Evolutionary conservation across 345 rosid genomes (phyloP), one percentile per base, ranked within the genome.

Genomic region (Turritis glabra): DNA sequence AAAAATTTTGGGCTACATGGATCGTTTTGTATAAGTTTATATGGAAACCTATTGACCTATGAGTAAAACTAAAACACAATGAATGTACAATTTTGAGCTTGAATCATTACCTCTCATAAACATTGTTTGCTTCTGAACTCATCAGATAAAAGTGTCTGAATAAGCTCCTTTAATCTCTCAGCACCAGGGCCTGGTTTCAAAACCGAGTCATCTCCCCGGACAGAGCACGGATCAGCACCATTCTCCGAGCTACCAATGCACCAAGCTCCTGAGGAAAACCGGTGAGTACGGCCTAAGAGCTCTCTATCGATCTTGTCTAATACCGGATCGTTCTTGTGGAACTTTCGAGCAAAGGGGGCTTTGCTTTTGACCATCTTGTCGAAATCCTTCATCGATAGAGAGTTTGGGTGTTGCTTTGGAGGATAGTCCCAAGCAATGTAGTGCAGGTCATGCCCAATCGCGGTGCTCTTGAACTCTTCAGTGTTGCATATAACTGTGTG

Each of bases 351-450:
- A 52, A 93, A 93, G 2, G 98, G 96, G 1, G 91, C 90, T 37
- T 84, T 84, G 82, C 97, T 93, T 37, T 85, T 75, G 10, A 91
- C 86, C 96, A 91, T 93, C 48, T 79, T 82, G 51, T 74, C 82
- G 47, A 72, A 91, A 74, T 93, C 96, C 10, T 85, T 57, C 23
- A 73, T 55, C 1, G 91, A 81, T 50, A 93, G 87, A 82, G 85
- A 89, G 85, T 91, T 92, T 0, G 97, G 98, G 73, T 93, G 98
- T 29, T 93, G 98, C 79, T 86, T 89, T 0, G 97, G 98, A 59
- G 97, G 98, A 74, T 83, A 89, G 81, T 83, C 98, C 98, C 97
- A 93, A 10, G 96, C 79, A 77, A 93, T 93, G 90, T 89, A 93
- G 79, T 93, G 98, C 46, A 93, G 85, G 79, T 93, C 98, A 67